Evolutionary conservation across 2,329 filamentous ascomycete species (phyloP).

Genomic region (Clarireedia sp.): DNA sequence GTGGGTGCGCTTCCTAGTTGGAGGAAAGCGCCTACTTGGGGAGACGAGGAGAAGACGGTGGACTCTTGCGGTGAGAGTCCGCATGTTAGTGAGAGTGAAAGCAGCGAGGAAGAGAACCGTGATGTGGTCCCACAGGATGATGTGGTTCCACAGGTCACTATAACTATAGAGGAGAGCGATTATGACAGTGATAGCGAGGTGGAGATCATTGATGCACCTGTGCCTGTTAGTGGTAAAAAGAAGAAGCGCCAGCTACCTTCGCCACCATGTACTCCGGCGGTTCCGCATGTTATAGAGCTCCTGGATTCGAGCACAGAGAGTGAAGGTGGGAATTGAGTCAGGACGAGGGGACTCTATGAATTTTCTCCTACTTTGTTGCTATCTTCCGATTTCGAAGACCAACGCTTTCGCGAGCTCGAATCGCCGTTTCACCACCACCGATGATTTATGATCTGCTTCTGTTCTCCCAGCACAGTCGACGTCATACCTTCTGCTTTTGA

Average conservation of each 20-base stretch:
- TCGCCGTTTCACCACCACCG: too few species aligned
- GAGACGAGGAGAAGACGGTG: background rate
- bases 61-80: background rate
- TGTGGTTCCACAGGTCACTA: background rate
- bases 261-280: background rate
- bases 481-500: too few species aligned
- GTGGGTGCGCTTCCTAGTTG: constrained; percentile 17
- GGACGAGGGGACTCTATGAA: background rate
- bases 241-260: background rate
- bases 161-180: background rate
- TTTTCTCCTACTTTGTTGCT: background rate
- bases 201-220: background rate
- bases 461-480: too few species aligned
- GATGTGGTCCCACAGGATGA: background rate
- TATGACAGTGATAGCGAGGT: constrained; percentile 9
- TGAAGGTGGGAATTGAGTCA: background rate
- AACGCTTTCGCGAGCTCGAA: background rate
- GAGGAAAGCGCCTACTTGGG: background rate
- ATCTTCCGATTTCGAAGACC: background rate
- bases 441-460: too few species aligned
- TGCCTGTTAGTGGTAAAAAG: background rate
- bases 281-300: background rate
- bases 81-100: background rate
- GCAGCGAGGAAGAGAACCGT: background rate
- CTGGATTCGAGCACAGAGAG: background rate